Evolutionary conservation across 495 filamentous ascomycete species (phyloP).

Genomic region (Penicillium angulare): DNA sequence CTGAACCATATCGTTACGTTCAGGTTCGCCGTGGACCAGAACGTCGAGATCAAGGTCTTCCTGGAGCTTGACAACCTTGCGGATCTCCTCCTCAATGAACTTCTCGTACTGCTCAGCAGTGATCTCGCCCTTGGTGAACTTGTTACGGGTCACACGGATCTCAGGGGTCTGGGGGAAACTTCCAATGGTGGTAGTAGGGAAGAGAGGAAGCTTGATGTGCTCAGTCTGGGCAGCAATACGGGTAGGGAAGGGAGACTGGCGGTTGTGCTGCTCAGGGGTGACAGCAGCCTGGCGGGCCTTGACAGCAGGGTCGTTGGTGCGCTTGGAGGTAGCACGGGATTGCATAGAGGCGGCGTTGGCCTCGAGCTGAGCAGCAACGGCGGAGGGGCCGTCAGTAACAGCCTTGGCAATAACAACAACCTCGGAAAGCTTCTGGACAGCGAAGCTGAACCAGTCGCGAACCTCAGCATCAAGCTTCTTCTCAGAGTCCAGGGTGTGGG

Average conservation of each 20-base stretch:
- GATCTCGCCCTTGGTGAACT: constrained; percentile 98
- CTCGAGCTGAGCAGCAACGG: constrained; percentile 82
- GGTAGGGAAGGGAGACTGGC: constrained; percentile 79
- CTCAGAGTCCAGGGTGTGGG: constrained; percentile 95
- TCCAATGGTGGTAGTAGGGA: constrained; percentile 98
- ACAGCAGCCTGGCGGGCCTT: constrained; percentile 91
- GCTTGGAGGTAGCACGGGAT: constrained; percentile 81
- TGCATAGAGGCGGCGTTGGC: constrained; percentile 91
- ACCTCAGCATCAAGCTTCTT: constrained; percentile 93
- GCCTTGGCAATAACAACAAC: constrained; percentile 94
- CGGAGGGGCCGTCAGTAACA: constrained; percentile 82
- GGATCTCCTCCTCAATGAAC: constrained; percentile 98
- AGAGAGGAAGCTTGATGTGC: constrained; percentile 85
- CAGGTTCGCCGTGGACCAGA: constrained; percentile 95
- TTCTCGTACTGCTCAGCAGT: constrained; percentile 87
- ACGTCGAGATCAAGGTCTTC: constrained; percentile 97
- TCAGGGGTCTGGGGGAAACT: constrained; percentile 99
- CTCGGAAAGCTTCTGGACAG: constrained; percentile 88
- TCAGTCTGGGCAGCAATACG: constrained; percentile 84
- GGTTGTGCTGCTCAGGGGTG: constrained; percentile 81
- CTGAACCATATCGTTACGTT: constrained; percentile 99
- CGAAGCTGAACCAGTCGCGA: constrained; percentile 98
- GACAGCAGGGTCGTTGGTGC: constrained; percentile 94
- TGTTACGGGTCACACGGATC: constrained; percentile 92
- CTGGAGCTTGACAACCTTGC: constrained; percentile 89